Base-by-base conservation (phyloP, 495 filamentous ascomycete species). In the Hapsidospora chrysogenum region DNA sequence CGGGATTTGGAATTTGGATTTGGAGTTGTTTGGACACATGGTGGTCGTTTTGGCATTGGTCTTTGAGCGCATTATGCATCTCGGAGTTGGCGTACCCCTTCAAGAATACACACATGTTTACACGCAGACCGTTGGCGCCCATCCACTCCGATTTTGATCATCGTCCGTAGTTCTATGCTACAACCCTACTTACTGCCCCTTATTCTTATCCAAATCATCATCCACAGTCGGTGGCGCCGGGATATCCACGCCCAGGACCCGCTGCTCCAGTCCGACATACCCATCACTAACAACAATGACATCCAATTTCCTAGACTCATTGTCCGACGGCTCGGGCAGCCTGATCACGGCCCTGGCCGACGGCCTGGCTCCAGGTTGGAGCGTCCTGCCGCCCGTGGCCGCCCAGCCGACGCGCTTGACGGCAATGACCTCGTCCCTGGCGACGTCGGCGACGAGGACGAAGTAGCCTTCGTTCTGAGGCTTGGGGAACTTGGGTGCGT, bases 391-490 rank as follows among this genome's bases (percentile, higher is more conserved):
- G 9, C 10, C 33, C 1, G 18, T 14, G 32, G 11, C 33, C 9
- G 17, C 10, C 85, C 87, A 96, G 0, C 74, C 76, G 0, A 85
- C 72, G 33, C 89, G 61, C 61, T 93, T 94, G 32, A 96, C 60
- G 2, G 78, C 87, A 4, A 92, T 45, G 4, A 96, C 61, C 41
- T 93, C 85, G 40, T 86, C 85, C 7, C 50, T 59, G 9, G 52
- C 54, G 1, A 65, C 54, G 41, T 84, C 72, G 3, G 70, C 67
- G 1, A 92, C 64, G 26, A 96, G 39, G 5, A 87, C 67, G 52
- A 96, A 95, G 70, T 74, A 96, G 1, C 92, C 86, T 53, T 97
- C 89, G 0, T 80, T 85, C 52, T 97, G 89, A 16, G 84, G 74
- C 55, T 97, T 97, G 0, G 89, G 92, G 57, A 89, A 96, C 3